Evolutionary conservation across 495 filamentous ascomycete species (phyloP).

Genomic region (Penicillium cinerascens): DNA sequence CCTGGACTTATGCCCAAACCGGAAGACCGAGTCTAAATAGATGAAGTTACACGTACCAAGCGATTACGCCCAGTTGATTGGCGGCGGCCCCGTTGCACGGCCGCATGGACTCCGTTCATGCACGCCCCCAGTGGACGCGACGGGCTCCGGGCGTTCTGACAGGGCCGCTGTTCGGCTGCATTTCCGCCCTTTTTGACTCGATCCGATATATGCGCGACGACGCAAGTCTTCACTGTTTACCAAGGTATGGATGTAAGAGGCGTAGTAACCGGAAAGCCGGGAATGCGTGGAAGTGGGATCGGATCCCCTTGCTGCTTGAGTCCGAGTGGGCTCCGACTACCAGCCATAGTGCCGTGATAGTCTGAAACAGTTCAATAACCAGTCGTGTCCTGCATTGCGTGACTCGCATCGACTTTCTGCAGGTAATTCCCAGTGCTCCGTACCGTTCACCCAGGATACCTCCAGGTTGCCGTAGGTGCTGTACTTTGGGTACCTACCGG

Average conservation of each 20-base stretch:
- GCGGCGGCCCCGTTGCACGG: constrained; percentile 9
- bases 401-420: neutral
- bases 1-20: too few relatives aligned
- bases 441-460: neutral
- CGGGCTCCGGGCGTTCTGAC: constrained; percentile 3
- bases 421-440: neutral
- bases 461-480: neutral
- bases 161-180: constrained; percentile 2
- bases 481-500: too few relatives aligned
- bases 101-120: constrained; percentile 10
- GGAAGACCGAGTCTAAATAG: too few relatives aligned
- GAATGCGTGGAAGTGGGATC: neutral
- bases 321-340: neutral
- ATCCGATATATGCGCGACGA: too few relatives aligned
- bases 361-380: constrained; percentile 5
- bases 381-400: constrained; percentile 1
- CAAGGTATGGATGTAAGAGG: too few relatives aligned
- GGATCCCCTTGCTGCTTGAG: constrained; percentile 13
- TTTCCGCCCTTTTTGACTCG: neutral
- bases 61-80: neutral
- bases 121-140: constrained; percentile 1
- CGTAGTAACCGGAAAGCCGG: too few relatives aligned
- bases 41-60: neutral
- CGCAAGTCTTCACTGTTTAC: too few relatives aligned
- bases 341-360: constrained; percentile 1